These are phyloP conservation scores for Mortierella sp. DNA, from an alignment of 371 early-diverging fungal species.

Conservation along the genomic window DNA sequence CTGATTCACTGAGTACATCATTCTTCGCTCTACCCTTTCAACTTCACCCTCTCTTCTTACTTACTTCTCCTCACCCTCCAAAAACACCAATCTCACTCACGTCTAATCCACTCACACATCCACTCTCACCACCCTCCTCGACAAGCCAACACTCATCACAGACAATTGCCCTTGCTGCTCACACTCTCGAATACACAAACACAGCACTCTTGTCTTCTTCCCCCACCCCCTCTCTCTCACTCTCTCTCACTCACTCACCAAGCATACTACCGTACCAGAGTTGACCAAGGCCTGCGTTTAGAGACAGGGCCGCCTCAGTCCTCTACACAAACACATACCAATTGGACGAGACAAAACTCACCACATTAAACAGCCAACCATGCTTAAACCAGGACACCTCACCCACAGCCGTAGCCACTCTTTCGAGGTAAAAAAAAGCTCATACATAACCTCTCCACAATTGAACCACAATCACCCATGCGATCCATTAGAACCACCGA, in stretches of 20 bases:
- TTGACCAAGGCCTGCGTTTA: slow-evolving; percentile 20
- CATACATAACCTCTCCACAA: not conserved
- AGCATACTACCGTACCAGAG: not conserved
- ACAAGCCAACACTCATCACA: not conserved
- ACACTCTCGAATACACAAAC: not conserved
- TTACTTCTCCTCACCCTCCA: not conserved
- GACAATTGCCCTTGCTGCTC: not conserved
- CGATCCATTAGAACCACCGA: not conserved
- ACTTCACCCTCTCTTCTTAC: not conserved
- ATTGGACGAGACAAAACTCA: slow-evolving; percentile 6
- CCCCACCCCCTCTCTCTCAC: not conserved
- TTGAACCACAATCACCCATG: not conserved
- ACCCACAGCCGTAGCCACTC: slow-evolving; percentile 30
- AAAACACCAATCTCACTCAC: not conserved
- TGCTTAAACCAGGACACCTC: slow-evolving; percentile 33
- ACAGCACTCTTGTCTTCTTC: not conserved
- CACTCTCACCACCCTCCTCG: not conserved
- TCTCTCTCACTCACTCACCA: not conserved
- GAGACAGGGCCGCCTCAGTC: slow-evolving; percentile 5
- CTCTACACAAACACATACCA: not conserved
- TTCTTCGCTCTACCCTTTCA: not conserved
- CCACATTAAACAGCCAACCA: slow-evolving; percentile 1
- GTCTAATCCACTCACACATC: not conserved
- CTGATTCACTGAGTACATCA: slow-evolving; percentile 2
- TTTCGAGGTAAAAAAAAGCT: slow-evolving; percentile 29